Conservation (phyloP, 179 eudicot species). For the Patellifolia procumbens region DNA sequence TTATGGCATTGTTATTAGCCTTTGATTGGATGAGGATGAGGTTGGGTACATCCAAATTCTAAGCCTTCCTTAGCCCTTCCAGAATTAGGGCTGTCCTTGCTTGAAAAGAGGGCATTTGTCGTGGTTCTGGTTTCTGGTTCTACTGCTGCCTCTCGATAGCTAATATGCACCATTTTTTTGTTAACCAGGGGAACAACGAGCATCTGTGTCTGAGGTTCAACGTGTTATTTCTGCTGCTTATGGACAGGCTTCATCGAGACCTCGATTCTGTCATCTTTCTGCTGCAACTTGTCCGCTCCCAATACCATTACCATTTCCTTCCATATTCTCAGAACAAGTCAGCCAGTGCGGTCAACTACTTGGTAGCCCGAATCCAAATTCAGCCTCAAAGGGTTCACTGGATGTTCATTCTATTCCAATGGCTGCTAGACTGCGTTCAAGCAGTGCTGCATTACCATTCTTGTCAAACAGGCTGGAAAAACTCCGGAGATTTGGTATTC, state of each 20-base stretch:
- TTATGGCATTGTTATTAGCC: background rate
- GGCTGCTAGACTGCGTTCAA: constrained; percentile 78
- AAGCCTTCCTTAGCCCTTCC: background rate
- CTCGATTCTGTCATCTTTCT: constrained; percentile 75
- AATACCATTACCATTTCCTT: constrained; percentile 84
- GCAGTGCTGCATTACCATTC: constrained; percentile 71
- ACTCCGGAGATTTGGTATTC: constrained; percentile 66
- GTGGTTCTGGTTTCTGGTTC: no score
- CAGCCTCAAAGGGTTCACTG: constrained; percentile 56
- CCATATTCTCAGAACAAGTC: constrained; percentile 61
- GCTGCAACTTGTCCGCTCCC: constrained; percentile 80
- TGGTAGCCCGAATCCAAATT: constrained; percentile 37
- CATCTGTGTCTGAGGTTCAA: constrained; percentile 61
- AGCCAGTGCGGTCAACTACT: constrained; percentile 68
- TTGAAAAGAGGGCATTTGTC: no score
- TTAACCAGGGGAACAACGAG: constrained; percentile 54
- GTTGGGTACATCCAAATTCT: background rate
- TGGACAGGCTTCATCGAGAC: constrained; percentile 39
- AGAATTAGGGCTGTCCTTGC: no score
- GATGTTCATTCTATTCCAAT: constrained; percentile 74
- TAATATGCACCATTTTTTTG: constrained; percentile 11
- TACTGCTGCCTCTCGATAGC: background rate
- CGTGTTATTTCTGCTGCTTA: constrained; percentile 59
- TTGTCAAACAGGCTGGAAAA: constrained; percentile 57
- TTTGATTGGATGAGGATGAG: background rate